Base-by-base conservation (phyloP, 192 early-diverging fungal genomes). In the Oehlia diaphana region DNA sequence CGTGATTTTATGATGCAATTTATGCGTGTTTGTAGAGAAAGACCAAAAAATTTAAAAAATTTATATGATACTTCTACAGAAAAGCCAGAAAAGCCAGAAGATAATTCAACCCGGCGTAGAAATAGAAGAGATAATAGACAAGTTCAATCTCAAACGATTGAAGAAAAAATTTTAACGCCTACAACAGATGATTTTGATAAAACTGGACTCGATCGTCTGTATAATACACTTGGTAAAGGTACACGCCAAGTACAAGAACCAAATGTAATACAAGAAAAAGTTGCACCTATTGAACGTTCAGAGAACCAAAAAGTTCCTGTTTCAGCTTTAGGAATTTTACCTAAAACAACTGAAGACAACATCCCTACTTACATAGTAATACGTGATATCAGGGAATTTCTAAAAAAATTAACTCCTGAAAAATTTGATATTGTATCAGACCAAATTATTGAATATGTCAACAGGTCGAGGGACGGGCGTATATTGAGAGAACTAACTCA, bases 381-480 rank as follows among this genome's bases (percentile, higher is more conserved):
- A 62, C 93, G 93, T 31, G 93, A 96, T 90, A 91, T 94, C 19
- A 95, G 93, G 87, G 90, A 90, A 75, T 87, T 97, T 26, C 87
- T 99, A 74, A 99, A 99, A 90, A 99, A 99, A 90, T 85, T 99
- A 75, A 97, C 98, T 3, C 85, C 94, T 0, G 98, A 99, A 80
- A 96, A 94, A 85, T 99, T 99, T 82, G 94, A 95, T 44, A 81
- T 84, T 16, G 91, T 99, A 35, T 92, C 93, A 9, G 88, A 90
- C 73, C 92, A 99, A 84, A 93, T 99, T 67, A 82, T 95, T 37
- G 85, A 89, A 28, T 91, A 91, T 83, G 95, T 92, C 23, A 93
- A 96, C 76, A 87, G 90, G 77, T 91, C 89, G 6, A 83, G 85
- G 79, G 87, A 88, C 70, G 92, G 93, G 10, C 86, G 85, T 7